phyloP scores from a whole-genome alignment of 1,139 yeast genomes.

The Candida dubliniensis region DNA sequence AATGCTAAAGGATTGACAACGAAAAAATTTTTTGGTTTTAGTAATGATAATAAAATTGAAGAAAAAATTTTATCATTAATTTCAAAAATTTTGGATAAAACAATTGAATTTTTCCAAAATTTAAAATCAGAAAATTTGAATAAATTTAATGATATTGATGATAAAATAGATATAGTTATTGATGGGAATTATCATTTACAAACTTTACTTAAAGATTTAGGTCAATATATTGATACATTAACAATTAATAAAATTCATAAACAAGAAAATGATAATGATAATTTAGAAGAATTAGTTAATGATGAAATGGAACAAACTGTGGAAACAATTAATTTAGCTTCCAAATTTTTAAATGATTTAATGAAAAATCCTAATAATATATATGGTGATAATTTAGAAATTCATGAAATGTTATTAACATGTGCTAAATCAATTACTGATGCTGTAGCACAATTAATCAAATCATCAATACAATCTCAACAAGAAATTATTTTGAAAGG shows the following conservation, averaged over 20 bases:
- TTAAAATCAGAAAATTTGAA: slow-evolving; percentile 55
- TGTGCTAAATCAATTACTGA: slow-evolving; percentile 83
- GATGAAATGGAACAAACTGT: slow-evolving; percentile 74
- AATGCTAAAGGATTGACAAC: slow-evolving; percentile 70
- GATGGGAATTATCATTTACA: slow-evolving; percentile 76
- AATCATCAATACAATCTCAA: slow-evolving; percentile 81
- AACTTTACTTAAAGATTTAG: slow-evolving; percentile 61
- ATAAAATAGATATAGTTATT: slow-evolving; percentile 74
- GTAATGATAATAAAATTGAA: slow-evolving; percentile 47
- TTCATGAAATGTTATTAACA: slow-evolving; percentile 73
- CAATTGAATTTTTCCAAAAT: slow-evolving; percentile 63
- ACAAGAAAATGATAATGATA: no score
- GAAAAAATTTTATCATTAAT: slow-evolving; percentile 52
- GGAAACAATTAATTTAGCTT: slow-evolving; percentile 64
- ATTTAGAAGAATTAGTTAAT: slow-evolving; percentile 70
- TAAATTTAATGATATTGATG: slow-evolving; percentile 56
- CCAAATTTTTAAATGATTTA: slow-evolving; percentile 56
- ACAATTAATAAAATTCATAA: slow-evolving; percentile 34
- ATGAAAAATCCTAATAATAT: slow-evolving; percentile 52
- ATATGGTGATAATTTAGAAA: slow-evolving; percentile 62
- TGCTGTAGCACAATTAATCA: slow-evolving; percentile 71
- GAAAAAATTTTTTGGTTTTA: slow-evolving; percentile 47
- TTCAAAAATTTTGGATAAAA: slow-evolving; percentile 57
- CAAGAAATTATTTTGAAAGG: slow-evolving; percentile 77
- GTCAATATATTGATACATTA: slow-evolving; percentile 56